Conservation (phyloP, 2,329 filamentous ascomycete species). For the Diplodia intermedia region DNA sequence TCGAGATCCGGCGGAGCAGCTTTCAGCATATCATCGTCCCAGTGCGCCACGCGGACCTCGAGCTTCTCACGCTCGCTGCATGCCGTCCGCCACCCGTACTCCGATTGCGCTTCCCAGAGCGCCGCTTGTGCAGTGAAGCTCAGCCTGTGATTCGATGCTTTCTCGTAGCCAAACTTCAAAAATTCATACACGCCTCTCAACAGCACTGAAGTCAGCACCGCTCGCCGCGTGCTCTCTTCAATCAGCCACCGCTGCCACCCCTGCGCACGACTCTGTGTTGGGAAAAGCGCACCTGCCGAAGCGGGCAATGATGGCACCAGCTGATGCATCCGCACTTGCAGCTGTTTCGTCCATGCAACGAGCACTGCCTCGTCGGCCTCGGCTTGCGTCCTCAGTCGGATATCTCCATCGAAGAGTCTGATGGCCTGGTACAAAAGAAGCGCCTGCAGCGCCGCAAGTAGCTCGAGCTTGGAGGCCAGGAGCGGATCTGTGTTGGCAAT, state of each 20-base stretch:
- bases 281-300: neutral
- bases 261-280: slow-evolving; percentile 20
- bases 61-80: slow-evolving; percentile 27
- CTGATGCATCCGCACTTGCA: slow-evolving; percentile 32
- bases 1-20: slow-evolving; percentile 35
- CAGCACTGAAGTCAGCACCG: slow-evolving; percentile 42
- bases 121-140: slow-evolving; percentile 34
- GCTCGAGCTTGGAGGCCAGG: slow-evolving; percentile 28
- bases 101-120: slow-evolving; percentile 35
- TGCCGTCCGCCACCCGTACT: slow-evolving; percentile 33
- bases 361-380: slow-evolving; percentile 38
- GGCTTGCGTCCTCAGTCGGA: slow-evolving; percentile 37
- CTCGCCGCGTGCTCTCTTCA: slow-evolving; percentile 43
- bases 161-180: slow-evolving; percentile 33
- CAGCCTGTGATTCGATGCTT: slow-evolving; percentile 11
- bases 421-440: slow-evolving; percentile 42
- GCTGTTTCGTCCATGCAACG: slow-evolving; percentile 37
- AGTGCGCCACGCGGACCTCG: slow-evolving; percentile 27
- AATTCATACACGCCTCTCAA: slow-evolving; percentile 43
- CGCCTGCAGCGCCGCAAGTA: slow-evolving; percentile 37
- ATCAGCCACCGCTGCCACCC: slow-evolving; percentile 41
- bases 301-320: neutral
- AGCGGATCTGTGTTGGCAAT: slow-evolving; percentile 31
- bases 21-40: slow-evolving; percentile 32
- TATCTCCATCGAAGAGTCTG: slow-evolving; percentile 41